phyloP scores from a whole-genome alignment of 345 rosid genomes.

The Dipteronia dyeriana region DNA sequence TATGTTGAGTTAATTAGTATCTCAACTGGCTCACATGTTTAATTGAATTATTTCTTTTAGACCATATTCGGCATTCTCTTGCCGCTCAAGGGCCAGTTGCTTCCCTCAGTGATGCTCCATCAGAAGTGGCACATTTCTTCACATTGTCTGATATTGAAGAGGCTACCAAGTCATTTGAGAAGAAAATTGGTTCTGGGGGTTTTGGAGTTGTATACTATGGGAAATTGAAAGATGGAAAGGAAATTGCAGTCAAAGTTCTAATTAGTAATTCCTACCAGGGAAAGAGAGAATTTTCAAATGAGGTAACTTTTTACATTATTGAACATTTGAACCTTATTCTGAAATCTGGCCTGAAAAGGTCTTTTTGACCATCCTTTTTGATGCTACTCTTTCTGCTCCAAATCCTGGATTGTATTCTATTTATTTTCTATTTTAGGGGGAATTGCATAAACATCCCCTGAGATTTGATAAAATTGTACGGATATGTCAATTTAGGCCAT shows the following conservation, averaged over 20 bases:
- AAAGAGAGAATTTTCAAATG: constrained; percentile 89
- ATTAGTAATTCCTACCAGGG: constrained; percentile 85
- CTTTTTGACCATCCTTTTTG: constrained; percentile 10
- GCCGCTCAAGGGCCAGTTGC: constrained; percentile 59
- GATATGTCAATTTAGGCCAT: too few relatives aligned
- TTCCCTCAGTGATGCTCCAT: constrained; percentile 58
- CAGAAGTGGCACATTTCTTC: constrained; percentile 88
- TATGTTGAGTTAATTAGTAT: constrained; percentile 5
- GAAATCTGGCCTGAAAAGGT: not conserved
- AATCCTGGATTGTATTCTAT: not conserved
- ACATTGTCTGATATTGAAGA: constrained; percentile 70
- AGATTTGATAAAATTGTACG: too few relatives aligned
- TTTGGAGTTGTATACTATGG: constrained; percentile 95
- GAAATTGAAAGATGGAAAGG: constrained; percentile 77
- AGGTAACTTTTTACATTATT: constrained; percentile 49
- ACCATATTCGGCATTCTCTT: constrained; percentile 39
- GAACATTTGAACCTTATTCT: not conserved
- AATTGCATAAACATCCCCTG: too few relatives aligned
- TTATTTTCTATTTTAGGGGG: not conserved
- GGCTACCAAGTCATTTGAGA: constrained; percentile 74
- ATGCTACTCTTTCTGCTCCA: not conserved
- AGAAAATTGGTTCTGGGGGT: constrained; percentile 96
- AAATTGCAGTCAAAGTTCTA: constrained; percentile 93
- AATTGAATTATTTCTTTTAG: constrained; percentile 35
- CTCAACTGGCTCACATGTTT: constrained; percentile 12